Evolutionary conservation across 495 filamentous ascomycete genomes (phyloP).

Genomic region (Aspergillus sparsus): DNA sequence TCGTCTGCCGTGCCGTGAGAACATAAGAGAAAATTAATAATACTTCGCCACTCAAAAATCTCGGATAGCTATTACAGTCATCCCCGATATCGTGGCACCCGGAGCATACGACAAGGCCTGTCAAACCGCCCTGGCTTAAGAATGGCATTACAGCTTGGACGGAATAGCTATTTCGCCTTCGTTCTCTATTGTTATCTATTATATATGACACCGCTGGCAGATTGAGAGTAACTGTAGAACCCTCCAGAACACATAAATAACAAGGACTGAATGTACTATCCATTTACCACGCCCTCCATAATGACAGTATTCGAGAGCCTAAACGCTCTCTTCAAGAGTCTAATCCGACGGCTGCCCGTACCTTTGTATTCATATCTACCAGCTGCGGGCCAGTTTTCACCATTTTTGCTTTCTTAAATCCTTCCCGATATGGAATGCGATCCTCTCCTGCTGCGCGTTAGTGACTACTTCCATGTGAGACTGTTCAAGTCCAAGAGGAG

Average conservation of each 20-base stretch:
- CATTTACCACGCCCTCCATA: neutral
- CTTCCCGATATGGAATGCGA: conserved; percentile 15
- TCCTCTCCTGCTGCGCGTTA: conserved; percentile 10
- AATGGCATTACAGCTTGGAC: too few species aligned
- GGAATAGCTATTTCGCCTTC: too few species aligned
- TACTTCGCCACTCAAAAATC: too few species aligned
- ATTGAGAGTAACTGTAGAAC: too few species aligned
- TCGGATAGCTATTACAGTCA: too few species aligned
- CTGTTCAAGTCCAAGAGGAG: neutral
- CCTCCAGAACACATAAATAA: neutral
- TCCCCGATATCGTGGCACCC: too few species aligned
- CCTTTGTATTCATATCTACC: conserved; percentile 5
- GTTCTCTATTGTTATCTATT: too few species aligned
- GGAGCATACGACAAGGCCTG: too few species aligned
- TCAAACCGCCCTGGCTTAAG: too few species aligned
- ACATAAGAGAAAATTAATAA: too few species aligned
- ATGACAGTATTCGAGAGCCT: neutral
- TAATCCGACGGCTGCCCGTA: neutral
- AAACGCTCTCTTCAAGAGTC: neutral
- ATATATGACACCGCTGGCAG: too few species aligned
- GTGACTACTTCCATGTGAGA: neutral
- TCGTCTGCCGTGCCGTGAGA: too few species aligned
- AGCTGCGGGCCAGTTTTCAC: neutral
- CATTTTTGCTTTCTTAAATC: neutral
- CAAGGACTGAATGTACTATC: neutral